phyloP scores from a whole-genome alignment of 106 monocot genomes.

The Dioscorea alata region DNA sequence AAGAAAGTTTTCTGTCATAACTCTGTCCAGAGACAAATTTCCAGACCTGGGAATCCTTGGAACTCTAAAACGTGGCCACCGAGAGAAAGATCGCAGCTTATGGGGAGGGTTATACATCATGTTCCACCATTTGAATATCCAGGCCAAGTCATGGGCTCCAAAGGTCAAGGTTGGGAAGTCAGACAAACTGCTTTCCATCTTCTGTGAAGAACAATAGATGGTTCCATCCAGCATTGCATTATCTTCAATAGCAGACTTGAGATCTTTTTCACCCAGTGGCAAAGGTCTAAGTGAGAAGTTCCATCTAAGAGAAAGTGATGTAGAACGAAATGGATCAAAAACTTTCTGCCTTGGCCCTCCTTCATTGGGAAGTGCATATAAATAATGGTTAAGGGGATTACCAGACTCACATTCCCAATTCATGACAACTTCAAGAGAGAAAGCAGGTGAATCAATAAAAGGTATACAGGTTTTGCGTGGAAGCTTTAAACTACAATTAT shows the following conservation, averaged over 20 bases:
- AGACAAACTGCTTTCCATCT: slow-evolving; percentile 8
- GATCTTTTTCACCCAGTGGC: slow-evolving; percentile 12
- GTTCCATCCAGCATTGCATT: slow-evolving; percentile 11
- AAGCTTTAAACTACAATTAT: slow-evolving; percentile 59
- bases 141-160: slow-evolving; percentile 80
- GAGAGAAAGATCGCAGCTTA: slow-evolving; percentile 91
- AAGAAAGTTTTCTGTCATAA: slow-evolving; percentile 91
- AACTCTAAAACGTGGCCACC: slow-evolving; percentile 95
- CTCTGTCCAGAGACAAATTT: slow-evolving; percentile 88
- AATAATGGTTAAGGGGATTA: slow-evolving; percentile 80
- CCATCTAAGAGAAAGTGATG: slow-evolving; percentile 83
- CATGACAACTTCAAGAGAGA: slow-evolving; percentile 77
- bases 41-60: slow-evolving; percentile 82
- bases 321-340: slow-evolving; percentile 92
- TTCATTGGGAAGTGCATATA: slow-evolving; percentile 86
- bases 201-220: slow-evolving; percentile 21
- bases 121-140: slow-evolving; percentile 91
- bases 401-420: slow-evolving; percentile 97
- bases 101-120: slow-evolving; percentile 83
- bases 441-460: slow-evolving; percentile 66
- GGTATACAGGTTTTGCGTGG: slow-evolving; percentile 34
- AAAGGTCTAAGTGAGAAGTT: slow-evolving; percentile 62
- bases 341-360: slow-evolving; percentile 65
- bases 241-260: slow-evolving; percentile 13
- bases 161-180: slow-evolving; percentile 69